Evolutionary conservation across 2,329 filamentous ascomycete genomes (phyloP), one percentile per base, ranked within the genome.

Genomic region (Dothideomycetes sp.): DNA sequence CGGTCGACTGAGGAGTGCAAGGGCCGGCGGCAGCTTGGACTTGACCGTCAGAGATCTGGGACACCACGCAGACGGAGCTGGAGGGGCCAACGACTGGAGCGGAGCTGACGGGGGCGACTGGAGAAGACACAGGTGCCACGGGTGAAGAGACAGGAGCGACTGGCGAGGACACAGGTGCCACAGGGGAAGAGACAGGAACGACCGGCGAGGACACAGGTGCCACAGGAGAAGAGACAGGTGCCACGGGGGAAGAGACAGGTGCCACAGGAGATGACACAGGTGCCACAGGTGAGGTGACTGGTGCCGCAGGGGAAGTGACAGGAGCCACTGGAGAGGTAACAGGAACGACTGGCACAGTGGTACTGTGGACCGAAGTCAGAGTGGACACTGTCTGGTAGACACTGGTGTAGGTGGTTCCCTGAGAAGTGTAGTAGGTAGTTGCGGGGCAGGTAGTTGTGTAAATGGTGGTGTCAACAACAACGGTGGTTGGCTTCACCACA

Each of bases 291-390:
- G 22, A 7, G 22, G 7, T 27, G 32, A 27, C 34, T 16, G n/a
- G 5, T 8, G 34, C 7, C 19, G 35, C 8, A 27, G 40, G n/a
- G 22, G n/a, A n/a, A n/a, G n/a, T n/a, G 30, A 19, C 33, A 19
- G 17, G 5, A 9, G 34, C 7, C 19, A 36, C n/a, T 32, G 40
- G 16, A 24, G 39, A 32, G 36, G 12, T 27, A 14, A 17, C 24
- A n/a, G 27, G 7, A 30, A 12, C 36, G n/a, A 17, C 27, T 10
- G 36, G 16, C 9, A 19, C 10, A 10, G 36, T 12, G 5, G 14
- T 52, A 77, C 67, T 45, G 34, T 41, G 37, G 22, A 38, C 22
- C 1, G 33, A 32, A 4, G 37, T 37, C 8, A 31, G 16, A 18
- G 37, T 40, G 2, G 37, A 37, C 7, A 41, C 18, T 5, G 42